Base-by-base conservation (phyloP, 2,329 filamentous ascomycete genomes). In the Aspergillus pseudotamarii region DNA sequence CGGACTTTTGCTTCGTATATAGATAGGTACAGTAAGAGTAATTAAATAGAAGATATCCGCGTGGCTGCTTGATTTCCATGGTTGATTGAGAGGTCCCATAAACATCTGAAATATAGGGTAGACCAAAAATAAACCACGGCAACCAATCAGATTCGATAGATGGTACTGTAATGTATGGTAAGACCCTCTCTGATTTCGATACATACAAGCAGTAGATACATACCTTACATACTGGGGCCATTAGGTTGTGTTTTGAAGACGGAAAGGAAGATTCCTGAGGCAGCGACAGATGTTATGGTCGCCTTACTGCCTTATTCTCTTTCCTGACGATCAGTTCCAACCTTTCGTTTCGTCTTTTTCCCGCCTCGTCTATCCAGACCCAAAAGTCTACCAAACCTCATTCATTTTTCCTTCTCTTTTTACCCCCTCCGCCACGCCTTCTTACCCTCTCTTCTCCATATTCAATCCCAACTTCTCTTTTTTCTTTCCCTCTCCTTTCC, bases 331-430 rank as follows among this genome's bases (percentile, higher is more conserved):
- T 69, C 68, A 63, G 60, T 68, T 66, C 60, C 64, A 66, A 64
- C 59, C 61, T 66, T 67, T 66, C 57, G 60, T 63, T 62, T 64
- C 56, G 54, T 60, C 61, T 62, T 64, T 65, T 68, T 68, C 64
- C 66, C 64, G 62, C 62, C 63, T 62, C 63, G 62, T 65, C 62
- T 62, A 64, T 66, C 67, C 62, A 68, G 61, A 64, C 64, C 63
- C 64, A 64, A 62, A 62, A 64, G 66, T 65, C 67, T 62, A 63
- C 64, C 63, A 66, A 66, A 65, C 61, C 65, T 67, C 60, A 61
- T 70, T 67, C 64, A 64, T 60, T 66, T 64, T 67, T 63, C 58
- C 38, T 63, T 68, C 53, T 62, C 54, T 59, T 57, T 64, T 63
- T 59, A 61, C 63, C 61, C 54, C 66, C 58, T 57, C 57, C 62